Evolutionary conservation across 768 basidiomycete genomes (phyloP).

Genomic region (Tricholoma sp.): DNA sequence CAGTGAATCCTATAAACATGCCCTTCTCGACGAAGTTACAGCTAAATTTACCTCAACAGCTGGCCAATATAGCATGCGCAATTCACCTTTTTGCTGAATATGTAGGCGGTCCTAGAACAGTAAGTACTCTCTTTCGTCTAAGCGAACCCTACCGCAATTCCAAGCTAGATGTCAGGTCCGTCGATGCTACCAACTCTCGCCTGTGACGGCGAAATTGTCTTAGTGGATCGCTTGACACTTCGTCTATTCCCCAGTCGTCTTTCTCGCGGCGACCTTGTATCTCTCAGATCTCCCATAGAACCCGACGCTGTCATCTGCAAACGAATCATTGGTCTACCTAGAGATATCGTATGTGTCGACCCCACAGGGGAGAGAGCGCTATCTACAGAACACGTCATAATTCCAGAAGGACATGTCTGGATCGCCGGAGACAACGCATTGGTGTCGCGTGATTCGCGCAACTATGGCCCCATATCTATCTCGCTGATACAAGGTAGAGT

Average conservation of each 20-base stretch:
- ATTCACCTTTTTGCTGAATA: conserved; percentile 62
- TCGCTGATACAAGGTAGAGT: conserved; percentile 69
- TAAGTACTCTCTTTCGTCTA: conserved; percentile 21
- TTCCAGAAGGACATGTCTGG: conserved; percentile 90
- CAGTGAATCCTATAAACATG: background rate
- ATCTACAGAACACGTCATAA: conserved; percentile 64
- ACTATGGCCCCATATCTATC: conserved; percentile 90
- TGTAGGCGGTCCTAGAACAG: conserved; percentile 50
- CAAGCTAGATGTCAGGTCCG: conserved; percentile 56
- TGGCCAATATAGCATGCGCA: conserved; percentile 49
- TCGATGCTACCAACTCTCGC: conserved; percentile 82
- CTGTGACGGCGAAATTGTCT: conserved; percentile 49
- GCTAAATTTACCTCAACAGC: conserved; percentile 26
- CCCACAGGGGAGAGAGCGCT: conserved; percentile 65
- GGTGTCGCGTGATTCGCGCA: conserved; percentile 80
- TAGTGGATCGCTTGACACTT: conserved; percentile 58
- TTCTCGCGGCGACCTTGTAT: conserved; percentile 73
- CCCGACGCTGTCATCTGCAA: conserved; percentile 83
- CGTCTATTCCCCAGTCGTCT: conserved; percentile 46
- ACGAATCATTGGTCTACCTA: conserved; percentile 84
- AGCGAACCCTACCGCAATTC: conserved; percentile 1
- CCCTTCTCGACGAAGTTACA: background rate
- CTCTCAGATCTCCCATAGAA: conserved; percentile 64
- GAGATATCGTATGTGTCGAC: conserved; percentile 86
- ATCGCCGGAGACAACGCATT: conserved; percentile 84